Evolutionary conservation across 2,329 filamentous ascomycete species (phyloP).

Genomic region (Teratosphaeria gauchensis): DNA sequence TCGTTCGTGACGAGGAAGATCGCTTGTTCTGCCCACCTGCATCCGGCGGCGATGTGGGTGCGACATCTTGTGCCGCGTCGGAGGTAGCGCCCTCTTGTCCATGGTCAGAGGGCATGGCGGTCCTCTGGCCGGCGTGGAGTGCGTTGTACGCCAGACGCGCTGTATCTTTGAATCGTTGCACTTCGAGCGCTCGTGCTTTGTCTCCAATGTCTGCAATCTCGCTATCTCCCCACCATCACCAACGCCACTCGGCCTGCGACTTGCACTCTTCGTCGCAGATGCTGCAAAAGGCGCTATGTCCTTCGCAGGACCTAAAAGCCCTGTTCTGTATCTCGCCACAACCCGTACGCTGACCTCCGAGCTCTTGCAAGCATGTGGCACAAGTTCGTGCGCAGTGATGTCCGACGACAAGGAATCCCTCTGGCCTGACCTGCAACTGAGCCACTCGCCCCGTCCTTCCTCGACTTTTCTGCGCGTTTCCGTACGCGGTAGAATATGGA

Average conservation of each 20-base stretch:
- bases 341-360: not conserved
- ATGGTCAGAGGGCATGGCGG: slow-evolving; percentile 6
- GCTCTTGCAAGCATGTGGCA: not conserved
- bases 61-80: not conserved
- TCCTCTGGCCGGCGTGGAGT: not conserved
- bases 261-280: not conserved
- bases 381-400: not conserved
- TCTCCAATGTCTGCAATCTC: not conserved
- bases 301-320: not conserved
- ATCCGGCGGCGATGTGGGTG: not conserved
- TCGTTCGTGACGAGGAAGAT: not conserved
- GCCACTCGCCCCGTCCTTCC: not conserved
- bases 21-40: not conserved
- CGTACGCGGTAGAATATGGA: not conserved
- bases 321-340: not conserved
- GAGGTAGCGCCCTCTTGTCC: not conserved
- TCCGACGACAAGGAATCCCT: not conserved
- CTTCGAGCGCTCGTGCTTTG: not conserved
- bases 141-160: not conserved
- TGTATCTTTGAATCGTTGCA: not conserved
- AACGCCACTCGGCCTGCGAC: not conserved
- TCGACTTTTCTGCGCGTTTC: not conserved
- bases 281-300: not conserved
- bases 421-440: not conserved
- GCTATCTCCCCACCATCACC: not conserved